Conservation (phyloP, 2,329 filamentous ascomycete genomes). For the Exutisphaerella laricina region DNA sequence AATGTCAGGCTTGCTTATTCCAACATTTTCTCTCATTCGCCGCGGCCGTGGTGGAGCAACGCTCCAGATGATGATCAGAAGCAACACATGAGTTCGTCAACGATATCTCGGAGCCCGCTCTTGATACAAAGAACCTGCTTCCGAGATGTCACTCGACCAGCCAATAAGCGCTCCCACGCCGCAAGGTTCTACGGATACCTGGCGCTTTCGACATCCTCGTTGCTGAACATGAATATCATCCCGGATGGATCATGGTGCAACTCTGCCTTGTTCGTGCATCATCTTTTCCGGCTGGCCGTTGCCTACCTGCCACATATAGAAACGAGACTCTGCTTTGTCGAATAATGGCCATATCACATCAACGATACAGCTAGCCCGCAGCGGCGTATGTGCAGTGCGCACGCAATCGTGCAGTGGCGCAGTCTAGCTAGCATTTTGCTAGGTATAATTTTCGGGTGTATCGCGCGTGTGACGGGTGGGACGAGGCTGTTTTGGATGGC, state of each 20-base stretch:
- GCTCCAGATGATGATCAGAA: slow-evolving; percentile 2
- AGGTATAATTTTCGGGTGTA: background rate
- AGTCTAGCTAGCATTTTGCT: background rate
- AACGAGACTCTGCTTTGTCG: background rate
- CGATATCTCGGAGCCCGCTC: slow-evolving; percentile 1
- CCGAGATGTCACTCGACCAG: background rate
- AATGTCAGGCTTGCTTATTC: no score
- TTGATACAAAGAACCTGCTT: slow-evolving; percentile 2
- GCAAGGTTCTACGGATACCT: slow-evolving; percentile 5
- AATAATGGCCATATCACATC: background rate
- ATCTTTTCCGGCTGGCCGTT: no score
- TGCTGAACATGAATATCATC: background rate
- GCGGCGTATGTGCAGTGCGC: no score
- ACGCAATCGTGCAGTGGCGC: slow-evolving; percentile 6
- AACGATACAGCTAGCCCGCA: background rate
- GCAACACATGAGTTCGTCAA: slow-evolving; percentile 3
- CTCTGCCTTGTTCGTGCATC: no score
- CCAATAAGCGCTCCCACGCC: slow-evolving; percentile 4
- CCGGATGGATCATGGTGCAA: no score
- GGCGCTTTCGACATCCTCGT: background rate
- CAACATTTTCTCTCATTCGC: no score
- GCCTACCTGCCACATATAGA: no score
- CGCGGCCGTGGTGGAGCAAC: slow-evolving; percentile 1
- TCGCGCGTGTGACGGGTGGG: slow-evolving; percentile 2
- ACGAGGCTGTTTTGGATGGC: background rate